Conservation (phyloP, 371 early-diverging fungal species). For the Saksenaea vasiformis region DNA sequence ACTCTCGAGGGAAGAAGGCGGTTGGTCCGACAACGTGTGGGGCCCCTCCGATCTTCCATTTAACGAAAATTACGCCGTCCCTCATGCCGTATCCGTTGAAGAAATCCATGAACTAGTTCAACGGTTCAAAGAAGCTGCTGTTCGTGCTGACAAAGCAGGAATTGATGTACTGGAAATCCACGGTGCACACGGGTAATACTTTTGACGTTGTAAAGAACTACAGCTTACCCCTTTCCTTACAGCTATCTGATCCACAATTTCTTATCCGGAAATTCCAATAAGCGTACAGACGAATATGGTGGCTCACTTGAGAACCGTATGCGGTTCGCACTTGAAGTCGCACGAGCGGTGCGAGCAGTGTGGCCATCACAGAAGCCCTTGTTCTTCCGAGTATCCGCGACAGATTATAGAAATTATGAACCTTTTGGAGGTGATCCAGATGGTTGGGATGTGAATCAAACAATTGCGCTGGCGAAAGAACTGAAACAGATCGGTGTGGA, state of each 20-base stretch:
- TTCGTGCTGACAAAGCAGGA: constrained; percentile 74
- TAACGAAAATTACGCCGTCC: constrained; percentile 43
- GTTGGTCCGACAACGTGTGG: constrained; percentile 78
- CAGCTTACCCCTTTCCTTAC: constrained; percentile 23
- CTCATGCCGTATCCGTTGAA: constrained; percentile 61
- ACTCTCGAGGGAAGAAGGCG: constrained; percentile 54
- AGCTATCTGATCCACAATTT: constrained; percentile 84
- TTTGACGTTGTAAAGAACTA: constrained; percentile 17
- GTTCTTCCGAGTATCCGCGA: constrained; percentile 76
- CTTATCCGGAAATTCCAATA: constrained; percentile 78
- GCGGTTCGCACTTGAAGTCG: constrained; percentile 67
- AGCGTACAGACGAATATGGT: constrained; percentile 84
- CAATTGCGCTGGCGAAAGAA: constrained; percentile 54
- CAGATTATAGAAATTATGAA: constrained; percentile 59
- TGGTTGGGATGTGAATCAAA: constrained; percentile 72
- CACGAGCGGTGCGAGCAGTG: constrained; percentile 61
- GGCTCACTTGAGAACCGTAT: constrained; percentile 80
- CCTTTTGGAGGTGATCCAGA: constrained; percentile 23
- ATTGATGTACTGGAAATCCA: constrained; percentile 90
- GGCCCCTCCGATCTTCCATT: constrained; percentile 68
- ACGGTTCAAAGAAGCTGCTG: constrained; percentile 73
- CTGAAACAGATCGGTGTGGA: constrained; percentile 74
- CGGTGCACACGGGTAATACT: constrained; percentile 56
- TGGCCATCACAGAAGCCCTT: constrained; percentile 82
- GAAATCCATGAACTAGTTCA: constrained; percentile 63